Base-by-base conservation (phyloP, 2,329 filamentous ascomycete genomes). In the Exophiala sp. region DNA sequence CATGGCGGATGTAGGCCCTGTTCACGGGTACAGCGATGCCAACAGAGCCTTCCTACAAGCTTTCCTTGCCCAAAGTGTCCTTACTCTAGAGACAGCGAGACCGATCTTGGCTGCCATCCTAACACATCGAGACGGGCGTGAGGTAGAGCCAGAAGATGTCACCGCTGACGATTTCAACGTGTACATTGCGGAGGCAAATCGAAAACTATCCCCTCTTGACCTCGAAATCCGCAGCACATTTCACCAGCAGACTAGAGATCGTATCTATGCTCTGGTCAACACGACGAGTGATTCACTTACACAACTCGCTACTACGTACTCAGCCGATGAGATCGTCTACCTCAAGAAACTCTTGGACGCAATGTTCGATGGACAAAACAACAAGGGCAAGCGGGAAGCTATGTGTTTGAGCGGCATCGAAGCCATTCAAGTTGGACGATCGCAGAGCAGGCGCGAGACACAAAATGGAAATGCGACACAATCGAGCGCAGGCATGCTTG, bases 31-130 rank as follows among this genome's bases (percentile, higher is more conserved):
- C 65, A 73, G 78, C 63, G 77, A 95, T 67, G 79, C 79, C 58
- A 88, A 96, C 69, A 86, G 90, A 53, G 91, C 92, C 7, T 96
- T 99, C 66, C 78, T 97, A 0, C 94, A 99, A 72, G 88, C 89
- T 45, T 85, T 99, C 62, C 79, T 96, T 70, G 84, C 88, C 2
- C 84, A 86, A 46, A 87, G 88, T 18, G 83, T 84, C 41, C 78
- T 97, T 69, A 95, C 89, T 0, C 83, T 88, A 59, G 77, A 83
- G 49, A 84, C 95, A 65, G 85, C 86, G 10, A 84, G 84, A 64
- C 81, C 83, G 1, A 75, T 96, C 20, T 77, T 97, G 11, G 89
- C 91, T 2, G 81, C 80, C 32, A 92, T 97, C 50, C 77, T 87
- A 62, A 85, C 82, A 7, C 82, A 80, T 9, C 74, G 81, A 47